phyloP scores from a whole-genome alignment of 306 rosid genomes.

The Vigna mungo region DNA sequence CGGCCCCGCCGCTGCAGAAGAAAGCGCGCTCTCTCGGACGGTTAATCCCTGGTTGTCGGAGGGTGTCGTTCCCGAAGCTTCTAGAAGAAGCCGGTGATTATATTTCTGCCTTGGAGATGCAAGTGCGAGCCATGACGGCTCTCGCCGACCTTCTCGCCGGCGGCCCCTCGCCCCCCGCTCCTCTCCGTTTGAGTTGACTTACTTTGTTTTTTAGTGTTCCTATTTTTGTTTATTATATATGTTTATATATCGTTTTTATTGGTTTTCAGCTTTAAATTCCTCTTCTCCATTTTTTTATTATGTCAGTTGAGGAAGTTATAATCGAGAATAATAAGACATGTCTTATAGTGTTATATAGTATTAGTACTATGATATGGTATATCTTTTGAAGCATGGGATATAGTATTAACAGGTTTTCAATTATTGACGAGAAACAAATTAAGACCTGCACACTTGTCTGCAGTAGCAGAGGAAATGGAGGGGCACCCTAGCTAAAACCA shows the following conservation, averaged over 20 bases:
- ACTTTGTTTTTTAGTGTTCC: not conserved
- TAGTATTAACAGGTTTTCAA: no score
- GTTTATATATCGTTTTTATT: conserved; percentile 29
- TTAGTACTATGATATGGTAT: no score
- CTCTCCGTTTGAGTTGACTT: conserved; percentile 40
- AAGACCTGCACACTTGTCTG: not conserved
- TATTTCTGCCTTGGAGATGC: conserved; percentile 83
- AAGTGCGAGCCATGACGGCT: conserved; percentile 76
- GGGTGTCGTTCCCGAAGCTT: conserved; percentile 69
- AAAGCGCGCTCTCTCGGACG: conserved; percentile 63
- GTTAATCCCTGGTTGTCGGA: conserved; percentile 84
- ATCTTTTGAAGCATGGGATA: not conserved
- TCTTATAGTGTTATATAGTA: not conserved
- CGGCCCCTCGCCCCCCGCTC: not conserved
- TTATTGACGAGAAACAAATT: no score
- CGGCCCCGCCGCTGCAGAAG: conserved; percentile 55
- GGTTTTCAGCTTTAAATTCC: conserved; percentile 38
- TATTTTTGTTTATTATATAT: not conserved
- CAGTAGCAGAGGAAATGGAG: no score
- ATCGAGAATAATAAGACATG: not conserved
- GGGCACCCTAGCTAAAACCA: no score
- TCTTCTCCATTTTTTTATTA: conserved; percentile 31
- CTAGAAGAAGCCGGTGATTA: conserved; percentile 80
- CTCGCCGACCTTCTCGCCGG: conserved; percentile 66
- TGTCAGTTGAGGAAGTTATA: conserved; percentile 1